Evolutionary conservation across 192 early-diverging fungal species (phyloP).

Genomic region (Chytriomyces sp.): DNA sequence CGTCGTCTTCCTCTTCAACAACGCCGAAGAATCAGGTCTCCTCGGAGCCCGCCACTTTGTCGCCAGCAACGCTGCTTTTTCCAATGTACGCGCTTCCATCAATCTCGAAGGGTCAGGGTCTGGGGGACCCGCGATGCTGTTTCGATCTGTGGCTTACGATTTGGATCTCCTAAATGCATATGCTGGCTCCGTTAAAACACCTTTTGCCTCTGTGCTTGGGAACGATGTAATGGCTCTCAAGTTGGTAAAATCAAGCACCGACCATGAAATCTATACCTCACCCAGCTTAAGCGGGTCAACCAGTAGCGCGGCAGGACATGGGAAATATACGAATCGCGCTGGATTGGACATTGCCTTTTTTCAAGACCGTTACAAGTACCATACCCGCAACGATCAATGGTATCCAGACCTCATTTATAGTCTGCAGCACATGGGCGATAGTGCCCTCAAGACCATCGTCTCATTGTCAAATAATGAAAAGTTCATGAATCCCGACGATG

Average conservation of each 20-base stretch:
- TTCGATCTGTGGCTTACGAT: neutral
- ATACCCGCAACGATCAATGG: constrained; percentile 44
- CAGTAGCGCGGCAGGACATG: too few relatives aligned
- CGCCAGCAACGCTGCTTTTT: neutral
- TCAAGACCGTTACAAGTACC: constrained; percentile 45
- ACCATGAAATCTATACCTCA: constrained; percentile 39
- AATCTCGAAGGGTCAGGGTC: constrained; percentile 41
- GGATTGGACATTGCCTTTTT: constrained; percentile 48
- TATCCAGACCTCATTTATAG: constrained; percentile 14
- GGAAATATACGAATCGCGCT: neutral
- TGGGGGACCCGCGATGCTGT: constrained; percentile 14
- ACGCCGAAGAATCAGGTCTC: constrained; percentile 47
- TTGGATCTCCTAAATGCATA: neutral
- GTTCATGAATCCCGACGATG: neutral
- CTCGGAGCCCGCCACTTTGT: constrained; percentile 18
- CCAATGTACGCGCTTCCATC: constrained; percentile 38
- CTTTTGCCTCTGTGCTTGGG: constrained; percentile 10
- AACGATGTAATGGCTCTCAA: constrained; percentile 13
- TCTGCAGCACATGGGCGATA: constrained; percentile 50
- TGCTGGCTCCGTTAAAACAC: neutral
- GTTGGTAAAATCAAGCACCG: constrained; percentile 41
- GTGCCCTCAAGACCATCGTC: constrained; percentile 30
- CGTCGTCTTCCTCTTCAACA: constrained; percentile 52
- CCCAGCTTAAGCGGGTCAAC: too few relatives aligned
- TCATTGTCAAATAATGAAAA: neutral